phyloP scores from a whole-genome alignment of 345 rosid species.

The Crucihimalaya himalaica region DNA sequence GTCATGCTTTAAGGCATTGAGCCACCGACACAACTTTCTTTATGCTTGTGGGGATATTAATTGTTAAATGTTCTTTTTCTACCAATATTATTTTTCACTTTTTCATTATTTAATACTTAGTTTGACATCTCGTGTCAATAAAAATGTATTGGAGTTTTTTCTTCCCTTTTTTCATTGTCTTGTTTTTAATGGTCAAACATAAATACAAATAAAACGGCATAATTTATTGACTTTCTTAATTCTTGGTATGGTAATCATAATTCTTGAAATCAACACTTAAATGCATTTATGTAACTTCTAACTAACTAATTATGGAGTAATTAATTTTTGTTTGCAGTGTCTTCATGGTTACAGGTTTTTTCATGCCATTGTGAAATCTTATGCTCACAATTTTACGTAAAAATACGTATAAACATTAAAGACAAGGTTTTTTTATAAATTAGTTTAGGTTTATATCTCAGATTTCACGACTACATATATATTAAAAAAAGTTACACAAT shows the following conservation, averaged over 20 bases:
- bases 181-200: background rate
- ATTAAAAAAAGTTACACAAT: background rate
- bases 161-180: background rate
- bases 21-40: constrained; percentile 40
- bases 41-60: constrained; percentile 34
- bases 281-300: constrained; percentile 12
- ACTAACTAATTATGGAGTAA: background rate
- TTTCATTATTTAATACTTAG: background rate
- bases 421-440: background rate
- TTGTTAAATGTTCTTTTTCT: constrained; percentile 17
- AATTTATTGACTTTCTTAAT: background rate
- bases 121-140: constrained; percentile 11
- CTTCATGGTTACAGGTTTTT: background rate
- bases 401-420: no score
- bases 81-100: constrained; percentile 7
- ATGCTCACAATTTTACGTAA: background rate
- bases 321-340: background rate
- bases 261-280: background rate
- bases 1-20: constrained; percentile 31
- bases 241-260: background rate
- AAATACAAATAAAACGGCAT: background rate
- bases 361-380: background rate
- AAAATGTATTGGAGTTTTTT: background rate
- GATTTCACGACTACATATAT: background rate
- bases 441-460: background rate